Percentiles rank a stretch among this genome's conserved stretches.
Evolutionary conservation across 2,329 filamentous ascomycete species (phyloP).

Genomic region (Beauveria sp.): DNA sequence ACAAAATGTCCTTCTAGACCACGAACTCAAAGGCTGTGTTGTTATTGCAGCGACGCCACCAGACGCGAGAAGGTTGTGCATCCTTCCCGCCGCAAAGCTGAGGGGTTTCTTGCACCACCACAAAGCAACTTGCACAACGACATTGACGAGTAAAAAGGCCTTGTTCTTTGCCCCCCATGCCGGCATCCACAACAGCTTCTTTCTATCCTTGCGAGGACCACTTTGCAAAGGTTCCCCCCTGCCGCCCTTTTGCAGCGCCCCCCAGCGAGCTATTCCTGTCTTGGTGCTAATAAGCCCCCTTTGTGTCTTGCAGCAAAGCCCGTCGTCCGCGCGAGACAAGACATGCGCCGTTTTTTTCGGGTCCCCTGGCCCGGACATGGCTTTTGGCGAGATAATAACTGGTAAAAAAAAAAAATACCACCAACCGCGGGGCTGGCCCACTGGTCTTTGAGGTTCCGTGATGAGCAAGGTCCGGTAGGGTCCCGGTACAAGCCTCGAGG

Average conservation of each 20-base stretch:
- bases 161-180: not conserved
- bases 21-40: not conserved
- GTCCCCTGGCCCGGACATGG: not conserved
- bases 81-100: not conserved
- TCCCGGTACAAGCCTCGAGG: not conserved
- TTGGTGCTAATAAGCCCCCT: not conserved
- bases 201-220: not conserved
- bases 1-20: not conserved
- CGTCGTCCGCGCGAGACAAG: not conserved
- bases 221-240: not conserved
- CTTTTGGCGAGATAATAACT: not conserved
- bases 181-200: not conserved
- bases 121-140: not conserved
- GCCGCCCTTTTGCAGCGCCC: not conserved
- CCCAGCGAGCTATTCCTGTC: slow-evolving; percentile 7
- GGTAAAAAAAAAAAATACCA: not conserved
- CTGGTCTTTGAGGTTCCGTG: slow-evolving; percentile 5
- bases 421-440: not conserved
- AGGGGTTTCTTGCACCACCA: slow-evolving; percentile 1
- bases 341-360: slow-evolving; percentile 1
- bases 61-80: not conserved
- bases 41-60: not conserved
- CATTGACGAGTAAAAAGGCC: not conserved
- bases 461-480: not conserved
- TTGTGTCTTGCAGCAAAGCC: slow-evolving; percentile 6